These are phyloP conservation scores for Crataegus laevigata DNA, from an alignment of 306 rosid species.

Conservation along the genomic window DNA sequence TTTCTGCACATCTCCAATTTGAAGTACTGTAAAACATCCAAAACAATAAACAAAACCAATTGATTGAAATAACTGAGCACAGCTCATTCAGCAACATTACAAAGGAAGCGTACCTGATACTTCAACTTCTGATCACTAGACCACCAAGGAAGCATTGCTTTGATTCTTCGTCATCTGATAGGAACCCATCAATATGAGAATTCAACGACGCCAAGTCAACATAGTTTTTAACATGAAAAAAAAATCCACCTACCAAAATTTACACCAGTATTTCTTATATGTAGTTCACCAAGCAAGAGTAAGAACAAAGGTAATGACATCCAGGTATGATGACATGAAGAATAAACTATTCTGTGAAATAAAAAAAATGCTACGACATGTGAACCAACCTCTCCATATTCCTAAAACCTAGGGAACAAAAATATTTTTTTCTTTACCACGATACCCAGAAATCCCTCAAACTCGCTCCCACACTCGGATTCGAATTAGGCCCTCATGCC, in stretches of 20 bases:
- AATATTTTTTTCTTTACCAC: background rate
- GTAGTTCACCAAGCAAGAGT: background rate
- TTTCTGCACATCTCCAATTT: slow-evolving; percentile 74
- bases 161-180: slow-evolving; percentile 85
- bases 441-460: background rate
- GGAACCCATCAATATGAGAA: slow-evolving; percentile 1
- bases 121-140: slow-evolving; percentile 71
- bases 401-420: background rate
- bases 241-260: slow-evolving; percentile 56
- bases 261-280: slow-evolving; percentile 85
- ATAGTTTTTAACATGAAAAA: background rate
- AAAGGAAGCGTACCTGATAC: slow-evolving; percentile 48
- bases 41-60: slow-evolving; percentile 10
- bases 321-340: background rate
- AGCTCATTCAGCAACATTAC: slow-evolving; percentile 4
- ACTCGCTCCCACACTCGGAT: background rate
- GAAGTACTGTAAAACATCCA: slow-evolving; percentile 53
- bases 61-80: background rate
- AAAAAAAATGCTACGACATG: background rate
- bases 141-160: slow-evolving; percentile 76
- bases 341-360: background rate
- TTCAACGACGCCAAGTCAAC: slow-evolving; percentile 1
- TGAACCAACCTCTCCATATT: background rate
- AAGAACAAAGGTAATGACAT: background rate
- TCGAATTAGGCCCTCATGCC: background rate